Base-by-base conservation (phyloP, 2,329 filamentous ascomycete species). In the Beauveria sp. region DNA sequence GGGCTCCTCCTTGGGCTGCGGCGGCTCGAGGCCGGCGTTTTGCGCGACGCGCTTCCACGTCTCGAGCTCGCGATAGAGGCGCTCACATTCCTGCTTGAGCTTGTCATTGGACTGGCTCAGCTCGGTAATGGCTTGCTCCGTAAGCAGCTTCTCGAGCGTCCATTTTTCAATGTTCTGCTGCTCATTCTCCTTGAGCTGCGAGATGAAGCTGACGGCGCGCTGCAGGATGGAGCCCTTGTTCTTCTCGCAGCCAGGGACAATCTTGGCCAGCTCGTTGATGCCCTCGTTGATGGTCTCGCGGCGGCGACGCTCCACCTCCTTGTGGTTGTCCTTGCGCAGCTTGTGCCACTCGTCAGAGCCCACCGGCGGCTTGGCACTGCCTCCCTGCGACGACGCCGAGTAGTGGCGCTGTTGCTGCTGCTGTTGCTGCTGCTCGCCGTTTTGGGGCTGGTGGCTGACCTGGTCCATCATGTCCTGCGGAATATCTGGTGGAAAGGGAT, bases 281-380 rank as follows among this genome's bases (percentile, higher is more conserved):
- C 95, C 95, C 76, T 99, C 95, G 67, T 99, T 99, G 74, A 99
- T 99, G 0, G 95, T 97, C 76, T 99, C 95, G 65, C 95, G 90
- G 50, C 95, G 91, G 63, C 95, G 91, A 64, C 95, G 91, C 77
- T 99, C 95, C 65, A 99, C 95, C 82, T 98, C 93, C 84, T 99
- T 99, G 78, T 99, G 95, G 66, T 98, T 99, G 70, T 98, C 93
- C 73, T 96, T 95, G 65, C 95, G 87, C 69, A 96, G 88, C 74
- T 96, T 96, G 74, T 99, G 95, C 95, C 95, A 99, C 75, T 98
- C 93, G 60, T 96, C 91, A 2, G 92, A 95, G 2, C 95, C 95
- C n/a, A 98, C 95, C 7, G 88, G 85, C 8, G 93, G 93, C 75
- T 97, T 98, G 62, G 82, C 77, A 66, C 73, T 75, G 61, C 79